Conservation (phyloP, 2,329 filamentous ascomycete species). For the Microdochium nivale region DNA sequence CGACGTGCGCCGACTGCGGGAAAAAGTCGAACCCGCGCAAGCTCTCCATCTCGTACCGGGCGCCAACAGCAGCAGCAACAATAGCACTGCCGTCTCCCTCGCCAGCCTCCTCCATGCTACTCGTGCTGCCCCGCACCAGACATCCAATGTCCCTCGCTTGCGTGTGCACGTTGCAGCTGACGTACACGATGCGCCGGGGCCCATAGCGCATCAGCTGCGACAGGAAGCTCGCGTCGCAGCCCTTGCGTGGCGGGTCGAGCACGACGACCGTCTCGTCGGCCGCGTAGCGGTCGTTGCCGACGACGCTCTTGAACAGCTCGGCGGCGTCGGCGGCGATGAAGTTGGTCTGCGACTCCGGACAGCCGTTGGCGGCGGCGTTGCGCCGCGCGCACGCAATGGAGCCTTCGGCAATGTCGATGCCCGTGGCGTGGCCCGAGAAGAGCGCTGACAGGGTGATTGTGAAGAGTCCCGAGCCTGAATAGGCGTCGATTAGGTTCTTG, state of each 20-base stretch:
- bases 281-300: slow-evolving; percentile 49
- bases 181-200: slow-evolving; percentile 78
- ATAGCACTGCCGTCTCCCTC: slow-evolving; percentile 18
- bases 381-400: slow-evolving; percentile 70
- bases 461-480: slow-evolving; percentile 95
- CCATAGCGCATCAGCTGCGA: slow-evolving; percentile 70
- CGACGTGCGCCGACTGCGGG: slow-evolving; percentile 71
- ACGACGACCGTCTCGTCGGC: slow-evolving; percentile 84
- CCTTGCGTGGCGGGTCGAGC: slow-evolving; percentile 92
- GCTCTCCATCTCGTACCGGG: slow-evolving; percentile 78
- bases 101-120: slow-evolving; percentile 20
- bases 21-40: slow-evolving; percentile 95
- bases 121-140: slow-evolving; percentile 52
- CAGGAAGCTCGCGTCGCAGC: slow-evolving; percentile 81
- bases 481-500: slow-evolving; percentile 91
- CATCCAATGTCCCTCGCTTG: slow-evolving; percentile 90
- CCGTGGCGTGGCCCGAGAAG: slow-evolving; percentile 68
- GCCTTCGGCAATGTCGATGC: slow-evolving; percentile 78
- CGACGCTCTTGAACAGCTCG: slow-evolving; percentile 69
- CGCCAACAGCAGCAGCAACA: slow-evolving; percentile 8
- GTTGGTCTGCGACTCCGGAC: slow-evolving; percentile 57
- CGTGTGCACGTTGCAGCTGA: slow-evolving; percentile 96
- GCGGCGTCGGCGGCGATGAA: slow-evolving; percentile 89
- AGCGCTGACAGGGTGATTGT: slow-evolving; percentile 83
- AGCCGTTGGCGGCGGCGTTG: slow-evolving; percentile 71